Base-by-base conservation (phyloP, 305 asterid genomes). In the Solanum hybrid region DNA sequence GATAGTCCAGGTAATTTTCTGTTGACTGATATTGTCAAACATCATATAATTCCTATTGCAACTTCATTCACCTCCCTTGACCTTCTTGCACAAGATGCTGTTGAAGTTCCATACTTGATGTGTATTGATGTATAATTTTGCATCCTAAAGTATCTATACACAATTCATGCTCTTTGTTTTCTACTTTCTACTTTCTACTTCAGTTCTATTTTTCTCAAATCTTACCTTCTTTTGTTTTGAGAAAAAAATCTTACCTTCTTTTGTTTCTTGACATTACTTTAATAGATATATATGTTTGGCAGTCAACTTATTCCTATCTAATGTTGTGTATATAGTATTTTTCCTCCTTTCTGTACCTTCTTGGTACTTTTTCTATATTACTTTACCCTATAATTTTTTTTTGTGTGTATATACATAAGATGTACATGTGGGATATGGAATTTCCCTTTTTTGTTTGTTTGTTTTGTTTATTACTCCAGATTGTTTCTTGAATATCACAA, bases 1-100 rank as follows among this genome's bases (percentile, higher is more conserved):
- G 93, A 93, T 96, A 91, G 91, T 97, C 89, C 94, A 96, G 99
- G 99, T 97, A 90, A 88, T 87, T 89, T 86, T 89, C 76, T 83
- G 73, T 76, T 27, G 29, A 77, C 70, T 34, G 86, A 45, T 83
- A 41, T 86, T 78, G 38, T 88, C 33, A 33, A 78, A 84, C n/a
- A 36, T n/a, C 68, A 57, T 12, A 9, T 29, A 22, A 73, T 22
- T 73, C 87, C 36, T 81, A 13, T 45, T 83, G 72, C 68, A 83
- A 41, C 87, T 83, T 83, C 87, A 45, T 83, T 41, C 73, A 17
- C 87, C 73, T 45, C 38, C 72, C 73, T 27, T 41, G 31, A 83
- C 87, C 87, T 41, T 83, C 32, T 83, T 27, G 38, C 87, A 29
- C 87, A 27, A 41, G 15, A 41, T 83, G 73, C 73, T 83, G 87